phyloP scores from a whole-genome alignment of 148 eudicot species.

The Mesembryanthemum crystallinum region DNA sequence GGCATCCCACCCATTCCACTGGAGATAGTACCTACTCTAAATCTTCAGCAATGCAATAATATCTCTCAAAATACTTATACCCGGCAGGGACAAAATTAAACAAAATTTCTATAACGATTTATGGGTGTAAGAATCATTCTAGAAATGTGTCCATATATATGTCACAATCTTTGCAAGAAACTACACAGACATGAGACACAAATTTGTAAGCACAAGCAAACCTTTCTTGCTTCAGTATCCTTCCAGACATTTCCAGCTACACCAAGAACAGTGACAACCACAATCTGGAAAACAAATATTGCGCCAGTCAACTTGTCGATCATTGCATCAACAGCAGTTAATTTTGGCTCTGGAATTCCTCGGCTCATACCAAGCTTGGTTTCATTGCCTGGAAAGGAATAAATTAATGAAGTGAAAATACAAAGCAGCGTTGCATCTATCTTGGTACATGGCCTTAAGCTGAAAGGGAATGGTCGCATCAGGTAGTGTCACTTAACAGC shows the following conservation, averaged over 20 bases:
- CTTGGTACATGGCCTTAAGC: not conserved
- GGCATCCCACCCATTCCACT: too few relatives aligned
- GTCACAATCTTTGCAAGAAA: not conserved
- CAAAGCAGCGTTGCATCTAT: not conserved
- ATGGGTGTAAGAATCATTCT: constrained; percentile 3
- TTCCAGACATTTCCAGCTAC: constrained; percentile 97
- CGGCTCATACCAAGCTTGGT: constrained; percentile 98
- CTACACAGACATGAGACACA: not conserved
- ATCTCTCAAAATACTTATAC: not conserved
- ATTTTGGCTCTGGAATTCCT: constrained; percentile 93
- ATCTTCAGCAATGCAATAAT: not conserved
- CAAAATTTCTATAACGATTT: not conserved
- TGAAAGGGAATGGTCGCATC: not conserved
- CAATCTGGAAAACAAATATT: constrained; percentile 92
- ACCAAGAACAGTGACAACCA: constrained; percentile 89
- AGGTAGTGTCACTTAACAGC: not conserved
- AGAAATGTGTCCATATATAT: not conserved
- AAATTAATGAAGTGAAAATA: not conserved
- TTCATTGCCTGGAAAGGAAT: constrained; percentile 66
- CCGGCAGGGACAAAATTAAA: not conserved
- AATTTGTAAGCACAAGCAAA: constrained; percentile 31
- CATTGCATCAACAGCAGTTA: constrained; percentile 97
- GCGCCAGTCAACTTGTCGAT: constrained; percentile 99
- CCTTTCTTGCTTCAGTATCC: constrained; percentile 97
- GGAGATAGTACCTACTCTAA: too few relatives aligned